A percentile compares a stretch with the other conserved stretches of the same genome.
Evolutionary conservation across 306 rosid genomes (phyloP).

Genomic region (Argentina anserina): DNA sequence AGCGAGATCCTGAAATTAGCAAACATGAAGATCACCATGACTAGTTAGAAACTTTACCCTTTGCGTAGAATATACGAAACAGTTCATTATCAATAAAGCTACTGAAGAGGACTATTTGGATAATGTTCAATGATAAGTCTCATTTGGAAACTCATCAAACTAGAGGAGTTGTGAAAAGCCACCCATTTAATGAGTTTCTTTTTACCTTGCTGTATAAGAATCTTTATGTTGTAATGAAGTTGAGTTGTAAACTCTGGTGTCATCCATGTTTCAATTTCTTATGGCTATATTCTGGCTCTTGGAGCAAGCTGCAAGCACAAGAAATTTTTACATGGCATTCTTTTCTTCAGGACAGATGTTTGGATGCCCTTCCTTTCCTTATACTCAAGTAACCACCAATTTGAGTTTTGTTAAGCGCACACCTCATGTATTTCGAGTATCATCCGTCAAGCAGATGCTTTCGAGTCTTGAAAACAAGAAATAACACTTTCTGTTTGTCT

Average conservation of each 20-base stretch:
- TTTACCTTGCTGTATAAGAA: not conserved
- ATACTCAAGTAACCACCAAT: not conserved
- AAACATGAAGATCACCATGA: not conserved
- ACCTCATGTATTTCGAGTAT: not conserved
- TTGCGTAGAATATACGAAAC: not conserved
- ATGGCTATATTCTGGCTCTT: not conserved
- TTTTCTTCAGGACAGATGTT: not conserved
- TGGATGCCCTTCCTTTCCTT: not conserved
- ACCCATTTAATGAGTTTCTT: not conserved
- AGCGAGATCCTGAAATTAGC: constrained; percentile 15
- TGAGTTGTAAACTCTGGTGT: not conserved
- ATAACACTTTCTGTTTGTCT: not conserved
- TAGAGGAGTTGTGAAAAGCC: not conserved
- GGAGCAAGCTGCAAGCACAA: not conserved
- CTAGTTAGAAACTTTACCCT: not conserved
- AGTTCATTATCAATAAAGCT: not conserved
- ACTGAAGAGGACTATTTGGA: not conserved
- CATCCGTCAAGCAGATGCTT: not conserved
- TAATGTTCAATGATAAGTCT: not conserved
- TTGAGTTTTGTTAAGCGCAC: not conserved
- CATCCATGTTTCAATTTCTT: not conserved
- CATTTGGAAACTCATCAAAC: not conserved
- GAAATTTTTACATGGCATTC: not conserved
- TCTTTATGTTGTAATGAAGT: not conserved
- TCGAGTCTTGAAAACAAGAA: not conserved